phyloP scores from a whole-genome alignment of 768 basidiomycete genomes.

The Terana coerulea region DNA sequence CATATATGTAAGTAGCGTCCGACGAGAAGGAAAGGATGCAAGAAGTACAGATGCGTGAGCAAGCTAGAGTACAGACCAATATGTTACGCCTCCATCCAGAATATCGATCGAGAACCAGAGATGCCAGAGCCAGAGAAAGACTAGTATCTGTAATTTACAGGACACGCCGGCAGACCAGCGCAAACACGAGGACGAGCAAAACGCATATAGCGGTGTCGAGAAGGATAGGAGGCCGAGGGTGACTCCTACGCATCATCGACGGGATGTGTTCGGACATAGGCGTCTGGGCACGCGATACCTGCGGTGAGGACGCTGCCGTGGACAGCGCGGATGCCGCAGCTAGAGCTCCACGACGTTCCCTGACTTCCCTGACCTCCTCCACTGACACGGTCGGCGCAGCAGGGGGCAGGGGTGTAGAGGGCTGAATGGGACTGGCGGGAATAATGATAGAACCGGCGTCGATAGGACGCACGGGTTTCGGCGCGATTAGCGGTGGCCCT shows the following conservation, averaged over 20 bases:
- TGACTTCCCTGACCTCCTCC: not conserved
- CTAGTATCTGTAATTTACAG: conserved; percentile 23
- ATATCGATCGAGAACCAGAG: not conserved
- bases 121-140: not conserved
- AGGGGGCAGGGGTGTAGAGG: conserved; percentile 6
- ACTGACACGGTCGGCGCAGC: not conserved
- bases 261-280: conserved; percentile 2
- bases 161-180: conserved; percentile 61
- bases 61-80: not conserved
- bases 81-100: not conserved
- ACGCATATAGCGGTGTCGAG: conserved; percentile 75
- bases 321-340: not conserved
- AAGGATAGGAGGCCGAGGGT: conserved; percentile 50
- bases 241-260: conserved; percentile 3
- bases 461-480: conserved; percentile 20
- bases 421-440: conserved; percentile 6
- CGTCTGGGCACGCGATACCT: not conserved
- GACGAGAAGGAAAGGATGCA: not conserved
- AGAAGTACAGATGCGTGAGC: not conserved
- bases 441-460: conserved; percentile 19
- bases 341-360: not conserved
- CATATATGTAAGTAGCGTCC: not conserved
- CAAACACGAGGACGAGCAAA: conserved; percentile 62
- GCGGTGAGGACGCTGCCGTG: not conserved
- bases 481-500: conserved; percentile 21